Evolutionary conservation across 1,139 yeast genomes (phyloP).

Genomic region (Suhomyces ambrosiae): DNA sequence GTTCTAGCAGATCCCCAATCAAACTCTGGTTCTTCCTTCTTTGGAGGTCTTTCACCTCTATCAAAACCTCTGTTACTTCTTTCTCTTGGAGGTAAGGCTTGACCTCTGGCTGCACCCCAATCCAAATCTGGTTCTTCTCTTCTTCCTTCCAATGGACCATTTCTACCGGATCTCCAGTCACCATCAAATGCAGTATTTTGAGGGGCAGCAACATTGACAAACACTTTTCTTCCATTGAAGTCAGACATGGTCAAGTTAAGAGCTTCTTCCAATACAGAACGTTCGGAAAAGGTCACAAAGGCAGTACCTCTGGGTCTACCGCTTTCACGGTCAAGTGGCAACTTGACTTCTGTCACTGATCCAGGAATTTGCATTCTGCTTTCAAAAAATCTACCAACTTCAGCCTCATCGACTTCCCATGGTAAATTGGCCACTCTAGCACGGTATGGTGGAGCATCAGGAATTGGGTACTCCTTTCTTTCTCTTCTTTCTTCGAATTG

Average conservation of each 20-base stretch:
- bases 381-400: constrained; percentile 66
- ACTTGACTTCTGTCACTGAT: constrained; percentile 58
- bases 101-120: constrained; percentile 41
- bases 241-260: constrained; percentile 64
- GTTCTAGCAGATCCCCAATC: constrained; percentile 60
- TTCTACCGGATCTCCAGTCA: constrained; percentile 50
- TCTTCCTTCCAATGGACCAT: constrained; percentile 34
- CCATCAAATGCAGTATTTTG: constrained; percentile 54
- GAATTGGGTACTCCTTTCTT: constrained; percentile 79
- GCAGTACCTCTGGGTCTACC: constrained; percentile 83
- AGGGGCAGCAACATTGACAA: constrained; percentile 90
- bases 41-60: constrained; percentile 29
- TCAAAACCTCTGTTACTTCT: constrained; percentile 28
- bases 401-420: constrained; percentile 74
- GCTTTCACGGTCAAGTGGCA: constrained; percentile 68
- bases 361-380: constrained; percentile 55
- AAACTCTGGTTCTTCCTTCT: constrained; percentile 37
- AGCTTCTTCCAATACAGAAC: constrained; percentile 69
- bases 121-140: constrained; percentile 29
- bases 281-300: constrained; percentile 73
- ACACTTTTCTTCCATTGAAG: constrained; percentile 75
- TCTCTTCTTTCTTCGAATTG: constrained; percentile 29
- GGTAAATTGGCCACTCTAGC: constrained; percentile 88
- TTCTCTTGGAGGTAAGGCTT: constrained; percentile 44
- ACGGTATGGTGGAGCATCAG: constrained; percentile 88